Percentiles rank a stretch among this genome's conserved stretches.
Conservation (phyloP, 208 protist genomes). For the Leishmania tarentolae region DNA sequence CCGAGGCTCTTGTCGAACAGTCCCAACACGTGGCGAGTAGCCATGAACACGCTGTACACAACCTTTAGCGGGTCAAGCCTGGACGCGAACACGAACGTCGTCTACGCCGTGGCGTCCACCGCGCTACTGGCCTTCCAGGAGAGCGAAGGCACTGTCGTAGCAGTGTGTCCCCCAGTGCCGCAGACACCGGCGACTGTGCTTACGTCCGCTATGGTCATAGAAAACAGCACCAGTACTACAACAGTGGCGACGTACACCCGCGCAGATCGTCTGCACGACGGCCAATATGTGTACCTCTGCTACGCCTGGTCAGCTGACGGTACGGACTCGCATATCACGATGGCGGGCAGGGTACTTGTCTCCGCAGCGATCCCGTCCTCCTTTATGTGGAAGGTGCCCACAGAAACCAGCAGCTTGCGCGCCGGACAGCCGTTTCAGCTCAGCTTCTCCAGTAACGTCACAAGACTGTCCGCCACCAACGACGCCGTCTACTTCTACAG, state of each 20-base stretch:
- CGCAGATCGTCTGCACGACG: constrained; percentile 40
- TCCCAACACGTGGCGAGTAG: constrained; percentile 72
- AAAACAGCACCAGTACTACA: constrained; percentile 21
- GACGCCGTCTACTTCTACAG: constrained; percentile 85
- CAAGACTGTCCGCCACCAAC: constrained; percentile 26
- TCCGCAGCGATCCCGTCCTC: constrained; percentile 45
- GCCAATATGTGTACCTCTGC: constrained; percentile 64
- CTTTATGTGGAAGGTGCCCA: constrained; percentile 27
- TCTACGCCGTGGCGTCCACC: constrained; percentile 46
- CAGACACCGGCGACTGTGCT: constrained; percentile 40
- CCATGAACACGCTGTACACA: constrained; percentile 44
- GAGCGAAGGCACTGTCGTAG: constrained; percentile 10
- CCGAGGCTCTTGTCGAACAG: constrained; percentile 28
- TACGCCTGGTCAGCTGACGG: constrained; percentile 60
- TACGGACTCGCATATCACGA: constrained; percentile 45
- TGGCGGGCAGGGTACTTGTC: constrained; percentile 55
- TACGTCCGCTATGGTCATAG: constrained; percentile 34
- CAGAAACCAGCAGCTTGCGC: constrained; percentile 35
- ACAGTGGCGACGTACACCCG: constrained; percentile 46
- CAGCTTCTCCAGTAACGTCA: constrained; percentile 52
- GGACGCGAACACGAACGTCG: constrained; percentile 41
- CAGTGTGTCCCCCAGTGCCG: constrained; percentile 54
- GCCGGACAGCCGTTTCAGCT: constrained; percentile 49
- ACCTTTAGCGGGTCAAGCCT: constrained; percentile 63
- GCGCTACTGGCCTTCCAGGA: constrained; percentile 34